Evolutionary conservation across 148 eudicot genomes (phyloP).

Genomic region (Persicaria maculosa): DNA sequence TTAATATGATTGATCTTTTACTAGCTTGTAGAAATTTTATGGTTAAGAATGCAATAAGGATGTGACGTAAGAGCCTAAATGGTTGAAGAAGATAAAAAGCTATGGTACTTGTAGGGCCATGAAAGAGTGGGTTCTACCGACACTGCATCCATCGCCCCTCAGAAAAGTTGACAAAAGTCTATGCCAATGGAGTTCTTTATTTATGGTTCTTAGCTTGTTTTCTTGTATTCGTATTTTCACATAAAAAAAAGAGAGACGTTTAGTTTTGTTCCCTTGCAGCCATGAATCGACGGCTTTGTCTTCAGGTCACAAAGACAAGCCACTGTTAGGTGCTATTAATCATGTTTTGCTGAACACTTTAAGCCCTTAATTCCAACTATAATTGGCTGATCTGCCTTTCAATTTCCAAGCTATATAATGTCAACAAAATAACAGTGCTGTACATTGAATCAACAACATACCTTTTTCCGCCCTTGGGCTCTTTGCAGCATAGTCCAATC

Average conservation of each 20-base stretch:
- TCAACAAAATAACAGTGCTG: not conserved
- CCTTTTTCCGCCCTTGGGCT: too few relatives aligned
- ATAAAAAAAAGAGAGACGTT: not conserved
- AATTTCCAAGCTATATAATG: not conserved
- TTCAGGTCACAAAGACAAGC: not conserved
- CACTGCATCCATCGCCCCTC: not conserved
- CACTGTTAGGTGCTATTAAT: not conserved
- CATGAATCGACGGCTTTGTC: conserved; percentile 8
- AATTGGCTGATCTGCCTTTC: not conserved
- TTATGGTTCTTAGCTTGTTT: not conserved
- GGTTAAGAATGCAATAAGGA: conserved; percentile 1
- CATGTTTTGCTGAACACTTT: not conserved
- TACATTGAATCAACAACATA: not conserved
- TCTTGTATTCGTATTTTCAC: not conserved
- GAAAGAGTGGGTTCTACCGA: conserved; percentile 6
- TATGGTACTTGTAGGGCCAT: not conserved
- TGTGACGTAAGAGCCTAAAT: not conserved
- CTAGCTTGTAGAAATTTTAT: conserved; percentile 6
- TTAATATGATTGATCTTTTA: conserved; percentile 1
- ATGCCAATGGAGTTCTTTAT: not conserved
- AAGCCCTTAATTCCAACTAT: not conserved
- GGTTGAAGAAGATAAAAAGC: conserved; percentile 8
- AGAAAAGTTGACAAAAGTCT: conserved; percentile 1
- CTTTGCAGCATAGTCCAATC: too few relatives aligned
- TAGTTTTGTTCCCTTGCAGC: not conserved